phyloP scores from a whole-genome alignment of 169 alveolate species.

The Hepatocystis sp. region DNA sequence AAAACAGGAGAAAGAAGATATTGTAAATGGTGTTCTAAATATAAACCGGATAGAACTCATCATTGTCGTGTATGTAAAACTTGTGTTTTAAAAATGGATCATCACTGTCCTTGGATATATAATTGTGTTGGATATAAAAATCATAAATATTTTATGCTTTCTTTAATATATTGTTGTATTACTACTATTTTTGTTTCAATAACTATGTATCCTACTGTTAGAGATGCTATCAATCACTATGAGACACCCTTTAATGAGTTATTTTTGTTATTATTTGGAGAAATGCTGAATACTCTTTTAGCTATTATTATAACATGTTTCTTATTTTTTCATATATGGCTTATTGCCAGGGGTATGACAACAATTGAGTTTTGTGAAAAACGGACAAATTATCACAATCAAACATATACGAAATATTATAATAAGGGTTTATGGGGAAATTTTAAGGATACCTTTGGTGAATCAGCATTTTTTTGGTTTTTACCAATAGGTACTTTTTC shows the following conservation, averaged over 20 bases:
- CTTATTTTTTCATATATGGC: slow-evolving; percentile 86
- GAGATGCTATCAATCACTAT: slow-evolving; percentile 17
- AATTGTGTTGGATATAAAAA: slow-evolving; percentile 92
- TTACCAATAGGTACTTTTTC: slow-evolving; percentile 66
- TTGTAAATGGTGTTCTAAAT: slow-evolving; percentile 86
- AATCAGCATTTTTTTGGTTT: slow-evolving; percentile 74
- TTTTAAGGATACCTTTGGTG: slow-evolving; percentile 70
- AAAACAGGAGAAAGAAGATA: slow-evolving; percentile 82
- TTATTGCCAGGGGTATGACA: slow-evolving; percentile 84
- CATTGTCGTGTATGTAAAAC: slow-evolving; percentile 88
- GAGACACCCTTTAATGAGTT: slow-evolving; percentile 85
- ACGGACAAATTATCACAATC: slow-evolving; percentile 76
- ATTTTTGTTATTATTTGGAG: slow-evolving; percentile 86
- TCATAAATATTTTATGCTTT: slow-evolving; percentile 89
- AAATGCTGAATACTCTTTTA: slow-evolving; percentile 84
- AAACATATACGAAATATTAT: slow-evolving; percentile 64
- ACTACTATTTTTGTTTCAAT: slow-evolving; percentile 81
- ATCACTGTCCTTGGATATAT: slow-evolving; percentile 93
- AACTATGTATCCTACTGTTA: slow-evolving; percentile 82
- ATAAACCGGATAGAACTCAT: slow-evolving; percentile 87
- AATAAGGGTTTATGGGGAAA: slow-evolving; percentile 65
- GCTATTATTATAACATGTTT: slow-evolving; percentile 82
- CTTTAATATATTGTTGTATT: slow-evolving; percentile 84
- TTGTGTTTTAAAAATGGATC: slow-evolving; percentile 93
- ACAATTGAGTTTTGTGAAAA: slow-evolving; percentile 93